Evolutionary conservation across 441 rosid genomes (phyloP).

Genomic region (Adansonia grandidieri): DNA sequence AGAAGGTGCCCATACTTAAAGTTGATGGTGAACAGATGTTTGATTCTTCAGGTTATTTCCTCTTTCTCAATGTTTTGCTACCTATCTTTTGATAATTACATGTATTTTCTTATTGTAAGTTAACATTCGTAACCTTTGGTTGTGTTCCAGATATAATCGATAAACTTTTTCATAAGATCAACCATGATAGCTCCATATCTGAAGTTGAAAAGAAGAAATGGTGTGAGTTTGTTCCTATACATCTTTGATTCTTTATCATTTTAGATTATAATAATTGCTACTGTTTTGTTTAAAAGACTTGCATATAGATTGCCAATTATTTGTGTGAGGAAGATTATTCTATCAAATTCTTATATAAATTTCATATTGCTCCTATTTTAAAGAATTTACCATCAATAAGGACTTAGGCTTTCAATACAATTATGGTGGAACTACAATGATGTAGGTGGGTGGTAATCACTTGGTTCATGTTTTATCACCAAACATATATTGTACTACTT

Average conservation of each 20-base stretch:
- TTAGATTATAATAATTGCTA: neutral
- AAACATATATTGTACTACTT: constrained; percentile 72
- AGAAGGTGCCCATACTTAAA: constrained; percentile 85
- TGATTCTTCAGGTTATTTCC: constrained; percentile 81
- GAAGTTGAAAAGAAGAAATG: constrained; percentile 77
- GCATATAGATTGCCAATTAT: neutral
- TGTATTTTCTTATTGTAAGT: constrained; percentile 6
- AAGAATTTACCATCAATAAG: neutral
- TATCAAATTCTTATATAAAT: neutral
- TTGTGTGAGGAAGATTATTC: neutral
- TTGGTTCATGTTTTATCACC: constrained; percentile 92
- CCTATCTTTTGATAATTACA: neutral
- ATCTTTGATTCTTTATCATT: neutral
- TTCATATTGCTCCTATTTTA: neutral
- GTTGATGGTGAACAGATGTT: constrained; percentile 84
- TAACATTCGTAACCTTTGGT: constrained; percentile 8
- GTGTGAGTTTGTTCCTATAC: constrained; percentile 57
- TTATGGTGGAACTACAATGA: constrained; percentile 18
- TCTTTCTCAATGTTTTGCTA: neutral
- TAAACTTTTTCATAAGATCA: constrained; percentile 61
- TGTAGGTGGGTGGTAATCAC: constrained; percentile 91
- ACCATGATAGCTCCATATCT: constrained; percentile 47
- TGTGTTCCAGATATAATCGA: constrained; percentile 54
- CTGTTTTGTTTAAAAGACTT: neutral
- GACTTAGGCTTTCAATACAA: neutral